phyloP scores from a whole-genome alignment of 1,284 basidiomycete genomes.

The Salmacisia buchloeana region DNA sequence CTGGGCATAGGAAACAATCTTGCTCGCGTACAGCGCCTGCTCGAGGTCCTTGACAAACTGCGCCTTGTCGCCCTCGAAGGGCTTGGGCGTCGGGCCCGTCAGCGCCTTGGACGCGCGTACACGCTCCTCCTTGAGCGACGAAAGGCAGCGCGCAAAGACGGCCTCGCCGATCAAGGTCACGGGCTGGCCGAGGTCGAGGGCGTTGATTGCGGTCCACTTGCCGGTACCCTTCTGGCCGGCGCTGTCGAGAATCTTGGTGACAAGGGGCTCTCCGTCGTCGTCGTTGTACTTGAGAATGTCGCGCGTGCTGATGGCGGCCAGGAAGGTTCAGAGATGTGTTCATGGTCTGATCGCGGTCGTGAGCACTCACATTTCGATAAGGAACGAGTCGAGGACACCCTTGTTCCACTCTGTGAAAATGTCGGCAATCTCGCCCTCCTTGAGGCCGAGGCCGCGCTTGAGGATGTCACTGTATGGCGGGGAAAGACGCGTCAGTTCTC shows the following conservation, averaged over 20 bases:
- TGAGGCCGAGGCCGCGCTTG: slow-evolving; percentile 84
- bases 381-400: slow-evolving; percentile 98
- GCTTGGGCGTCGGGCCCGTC: slow-evolving; percentile 78
- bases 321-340: not conserved
- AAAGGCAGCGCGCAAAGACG: slow-evolving; percentile 97
- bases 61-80: slow-evolving; percentile 96
- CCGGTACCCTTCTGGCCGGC: slow-evolving; percentile 99
- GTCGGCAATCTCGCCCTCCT: slow-evolving; percentile 46
- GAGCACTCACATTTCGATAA: slow-evolving; percentile 72
- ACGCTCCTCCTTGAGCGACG: slow-evolving; percentile 96
- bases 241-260: slow-evolving; percentile 75
- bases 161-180: slow-evolving; percentile 99
- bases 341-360: not conserved
- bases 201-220: slow-evolving; percentile 99
- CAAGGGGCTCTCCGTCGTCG: slow-evolving; percentile 81
- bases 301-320: slow-evolving; percentile 19
- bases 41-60: slow-evolving; percentile 99
- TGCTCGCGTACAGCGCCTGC: slow-evolving; percentile 97
- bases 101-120: slow-evolving; percentile 84
- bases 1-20: slow-evolving; percentile 82
- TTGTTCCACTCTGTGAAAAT: slow-evolving; percentile 74
- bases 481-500: not conserved
- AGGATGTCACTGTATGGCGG: slow-evolving; percentile 63
- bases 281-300: slow-evolving; percentile 63
- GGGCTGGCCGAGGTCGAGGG: slow-evolving; percentile 80